Percentiles rank a stretch among this genome's conserved stretches.
Conservation (phyloP, 169 alveolate species). For the Ichthyophthirius multifiliis region DNA sequence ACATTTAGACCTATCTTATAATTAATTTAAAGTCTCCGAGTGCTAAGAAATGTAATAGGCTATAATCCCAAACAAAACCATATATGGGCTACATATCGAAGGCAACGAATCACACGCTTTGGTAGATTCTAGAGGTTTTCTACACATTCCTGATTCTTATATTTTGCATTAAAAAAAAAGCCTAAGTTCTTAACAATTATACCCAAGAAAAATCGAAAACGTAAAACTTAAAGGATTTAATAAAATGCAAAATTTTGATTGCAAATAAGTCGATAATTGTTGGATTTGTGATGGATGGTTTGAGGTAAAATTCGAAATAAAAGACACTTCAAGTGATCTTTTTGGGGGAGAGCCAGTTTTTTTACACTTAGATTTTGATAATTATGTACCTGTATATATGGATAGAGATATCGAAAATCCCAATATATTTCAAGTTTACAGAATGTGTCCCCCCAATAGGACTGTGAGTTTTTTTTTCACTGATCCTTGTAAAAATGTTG, state of each 20-base stretch:
- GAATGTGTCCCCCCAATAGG: constrained; percentile 5
- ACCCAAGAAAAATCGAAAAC: background rate
- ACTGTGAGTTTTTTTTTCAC: background rate
- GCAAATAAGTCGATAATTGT: background rate
- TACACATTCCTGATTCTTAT: background rate
- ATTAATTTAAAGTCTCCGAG: background rate
- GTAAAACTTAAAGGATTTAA: background rate
- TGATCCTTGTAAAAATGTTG: background rate
- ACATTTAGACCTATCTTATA: background rate
- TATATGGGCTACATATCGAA: background rate
- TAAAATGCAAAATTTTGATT: background rate
- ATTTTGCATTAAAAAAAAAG: background rate
- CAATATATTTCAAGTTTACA: background rate
- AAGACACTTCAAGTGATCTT: background rate
- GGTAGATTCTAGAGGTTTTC: background rate
- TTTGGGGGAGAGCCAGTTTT: background rate
- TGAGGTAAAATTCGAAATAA: background rate
- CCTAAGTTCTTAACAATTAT: background rate
- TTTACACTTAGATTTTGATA: background rate
- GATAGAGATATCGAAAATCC: background rate
- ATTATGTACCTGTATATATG: background rate
- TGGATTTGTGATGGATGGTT: constrained; percentile 5
- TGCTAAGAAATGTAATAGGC: background rate
- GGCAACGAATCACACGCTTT: background rate
- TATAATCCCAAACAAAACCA: background rate